Evolutionary conservation across 139 green algal species (phyloP).

Genomic region (Nannochloris sp.): DNA sequence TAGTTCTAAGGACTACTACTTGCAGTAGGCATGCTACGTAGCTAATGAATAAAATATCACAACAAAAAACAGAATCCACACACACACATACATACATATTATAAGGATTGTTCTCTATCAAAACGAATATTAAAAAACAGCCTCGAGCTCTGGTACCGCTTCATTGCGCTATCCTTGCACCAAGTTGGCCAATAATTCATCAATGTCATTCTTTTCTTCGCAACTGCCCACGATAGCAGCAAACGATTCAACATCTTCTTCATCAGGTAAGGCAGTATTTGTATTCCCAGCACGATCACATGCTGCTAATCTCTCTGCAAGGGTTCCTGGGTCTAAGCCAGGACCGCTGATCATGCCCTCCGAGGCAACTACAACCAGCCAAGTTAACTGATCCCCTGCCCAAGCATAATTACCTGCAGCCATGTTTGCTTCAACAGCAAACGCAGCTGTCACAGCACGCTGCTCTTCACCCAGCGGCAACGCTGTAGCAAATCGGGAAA

Average conservation of each 20-base stretch:
- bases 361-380: constrained; percentile 21
- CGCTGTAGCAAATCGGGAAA: constrained; percentile 11
- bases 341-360: neutral
- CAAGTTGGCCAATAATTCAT: constrained; percentile 19
- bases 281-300: neutral
- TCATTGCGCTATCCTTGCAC: no score
- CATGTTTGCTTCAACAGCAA: constrained; percentile 27
- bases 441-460: neutral
- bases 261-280: constrained; percentile 1
- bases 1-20: no score
- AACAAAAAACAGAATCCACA: no score
- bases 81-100: no score
- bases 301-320: constrained; percentile 20
- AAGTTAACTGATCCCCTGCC: constrained; percentile 19
- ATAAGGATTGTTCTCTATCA: no score
- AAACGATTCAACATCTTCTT: constrained; percentile 20
- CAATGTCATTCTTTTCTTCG: neutral
- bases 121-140: no score
- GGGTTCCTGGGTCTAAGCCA: neutral
- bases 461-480: constrained; percentile 3
- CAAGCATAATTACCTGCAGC: neutral
- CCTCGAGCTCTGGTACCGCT: no score
- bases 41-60: no score
- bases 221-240: constrained; percentile 8
- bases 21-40: no score